Evolutionary conservation across 768 basidiomycete genomes (phyloP).

Genomic region (Hortiboletus flavorubellus): DNA sequence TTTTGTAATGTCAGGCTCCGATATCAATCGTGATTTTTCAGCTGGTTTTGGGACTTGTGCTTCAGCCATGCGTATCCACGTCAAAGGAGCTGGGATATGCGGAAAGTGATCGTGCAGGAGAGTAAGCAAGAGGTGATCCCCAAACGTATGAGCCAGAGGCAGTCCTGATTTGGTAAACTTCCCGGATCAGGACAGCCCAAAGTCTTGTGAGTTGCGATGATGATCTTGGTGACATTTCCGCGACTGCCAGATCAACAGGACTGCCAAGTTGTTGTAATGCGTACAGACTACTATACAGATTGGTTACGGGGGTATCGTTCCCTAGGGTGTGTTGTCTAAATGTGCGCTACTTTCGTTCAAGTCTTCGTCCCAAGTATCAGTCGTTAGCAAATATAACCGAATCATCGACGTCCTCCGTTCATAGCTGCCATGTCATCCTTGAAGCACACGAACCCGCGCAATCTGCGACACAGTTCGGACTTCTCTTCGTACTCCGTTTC

Average conservation of each 20-base stretch:
- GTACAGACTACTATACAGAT: slow-evolving; percentile 27
- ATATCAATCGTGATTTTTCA: slow-evolving; percentile 53
- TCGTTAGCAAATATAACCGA: slow-evolving; percentile 12
- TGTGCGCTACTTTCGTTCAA: slow-evolving; percentile 8
- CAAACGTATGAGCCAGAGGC: slow-evolving; percentile 3
- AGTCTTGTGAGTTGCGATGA: no score
- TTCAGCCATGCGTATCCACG: slow-evolving; percentile 53
- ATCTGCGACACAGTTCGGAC: slow-evolving; percentile 34
- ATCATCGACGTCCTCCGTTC: slow-evolving; percentile 9
- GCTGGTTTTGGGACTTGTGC: slow-evolving; percentile 42
- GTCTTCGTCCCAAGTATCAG: slow-evolving; percentile 18
- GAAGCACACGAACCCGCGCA: slow-evolving; percentile 55
- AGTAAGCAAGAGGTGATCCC: neutral
- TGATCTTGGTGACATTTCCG: neutral
- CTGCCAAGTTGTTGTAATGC: neutral
- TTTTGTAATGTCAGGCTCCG: slow-evolving; percentile 78
- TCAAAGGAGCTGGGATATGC: slow-evolving; percentile 2
- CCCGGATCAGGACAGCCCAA: neutral
- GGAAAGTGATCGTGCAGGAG: slow-evolving; percentile 6
- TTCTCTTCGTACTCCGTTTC: slow-evolving; percentile 19
- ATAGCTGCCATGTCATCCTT: slow-evolving; percentile 31
- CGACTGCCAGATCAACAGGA: neutral
- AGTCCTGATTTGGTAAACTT: slow-evolving; percentile 27
- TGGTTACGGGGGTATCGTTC: slow-evolving; percentile 23
- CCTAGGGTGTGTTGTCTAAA: slow-evolving; percentile 21